Evolutionary conservation across 2,329 filamentous ascomycete genomes (phyloP), one percentile per base, ranked within the genome.

Genomic region (Magnaporthiopsis incrustans): DNA sequence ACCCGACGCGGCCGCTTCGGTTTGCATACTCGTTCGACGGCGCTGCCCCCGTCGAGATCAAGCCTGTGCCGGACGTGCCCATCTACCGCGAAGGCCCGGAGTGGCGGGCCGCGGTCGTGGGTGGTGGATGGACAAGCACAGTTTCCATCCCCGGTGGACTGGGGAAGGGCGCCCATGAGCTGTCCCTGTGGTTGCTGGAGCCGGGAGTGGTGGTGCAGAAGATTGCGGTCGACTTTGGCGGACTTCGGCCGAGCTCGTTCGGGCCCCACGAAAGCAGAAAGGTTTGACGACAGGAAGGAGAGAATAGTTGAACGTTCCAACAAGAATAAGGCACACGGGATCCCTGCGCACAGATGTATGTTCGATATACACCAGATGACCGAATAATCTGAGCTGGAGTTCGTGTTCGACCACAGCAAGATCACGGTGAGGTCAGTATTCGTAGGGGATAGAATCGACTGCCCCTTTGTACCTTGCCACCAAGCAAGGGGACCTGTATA

Each of bases 191-290:
- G 68, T 60, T 74, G 64, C 66, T 72, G 44, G 70, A 73, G 65
- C 71, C 72, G 58, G 72, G 71, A 1, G 71, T 74, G 69, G 70
- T 73, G 57, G 44, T 75, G 59, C 72, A 71, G 18, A 74, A 74
- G 67, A 57, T 74, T 38, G 71, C 73, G 56, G 35, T 74, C 3
- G 71, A 74, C 65, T 59, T 73, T 5, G 71, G 72, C 5, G 73
- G 73, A 14, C 63, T 73, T 11, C 70, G 71, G 67, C 12, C 64
- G 44, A 73, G 71, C 63, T 64, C 71, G 60, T 61, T 74, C 65
- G 73, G 73, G 11, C 73, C 73, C 56, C 71, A 70, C 0, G 72
- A 71, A 65, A 73, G 70, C 30, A 61, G 53, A 59, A 56, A n/a
- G 61, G 63, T 65, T 10, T 63, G 59, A 60, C 18, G 22, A 7